These are phyloP conservation scores for Claviceps sp. DNA, from an alignment of 2,329 filamentous ascomycete species.

Conservation along the genomic window DNA sequence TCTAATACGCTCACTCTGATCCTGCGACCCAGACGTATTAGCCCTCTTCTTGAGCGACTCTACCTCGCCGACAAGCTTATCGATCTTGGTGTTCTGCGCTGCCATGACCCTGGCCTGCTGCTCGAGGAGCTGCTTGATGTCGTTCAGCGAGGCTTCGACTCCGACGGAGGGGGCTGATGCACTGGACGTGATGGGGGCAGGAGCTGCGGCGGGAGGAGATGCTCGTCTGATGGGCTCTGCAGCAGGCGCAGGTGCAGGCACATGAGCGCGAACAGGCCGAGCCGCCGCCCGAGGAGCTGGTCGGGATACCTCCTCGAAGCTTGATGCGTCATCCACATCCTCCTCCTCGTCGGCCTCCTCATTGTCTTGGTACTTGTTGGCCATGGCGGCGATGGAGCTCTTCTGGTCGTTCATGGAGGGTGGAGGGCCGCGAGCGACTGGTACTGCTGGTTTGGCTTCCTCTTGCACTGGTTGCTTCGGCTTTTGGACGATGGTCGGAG, in stretches of 20 bases:
- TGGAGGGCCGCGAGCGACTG: slow-evolving; percentile 32
- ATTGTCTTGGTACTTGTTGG: slow-evolving; percentile 72
- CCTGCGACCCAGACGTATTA: slow-evolving; percentile 33
- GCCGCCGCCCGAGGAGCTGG: slow-evolving; percentile 47
- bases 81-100: slow-evolving; percentile 65
- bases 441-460: slow-evolving; percentile 34
- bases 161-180: slow-evolving; percentile 19
- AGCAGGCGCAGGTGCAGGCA: slow-evolving; percentile 19
- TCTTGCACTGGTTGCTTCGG: slow-evolving; percentile 17
- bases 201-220: slow-evolving; percentile 19
- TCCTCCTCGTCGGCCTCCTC: slow-evolving; percentile 49
- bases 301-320: slow-evolving; percentile 76
- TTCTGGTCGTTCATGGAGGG: slow-evolving; percentile 75
- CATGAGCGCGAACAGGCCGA: slow-evolving; percentile 27
- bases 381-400: slow-evolving; percentile 71
- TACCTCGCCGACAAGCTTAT: slow-evolving; percentile 55
- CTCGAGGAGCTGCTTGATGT: slow-evolving; percentile 68
- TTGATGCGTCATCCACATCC: slow-evolving; percentile 55
- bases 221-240: slow-evolving; percentile 16
- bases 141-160: slow-evolving; percentile 52
- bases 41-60: slow-evolving; percentile 71
- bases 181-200: slow-evolving; percentile 17
- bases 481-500: slow-evolving; percentile 30
- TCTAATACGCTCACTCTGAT: slow-evolving; percentile 55
- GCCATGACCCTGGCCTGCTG: slow-evolving; percentile 66